Evolutionary conservation across 2,329 filamentous ascomycete genomes (phyloP), one percentile per base, ranked within the genome.

Genomic region (Seiridium unicorne): DNA sequence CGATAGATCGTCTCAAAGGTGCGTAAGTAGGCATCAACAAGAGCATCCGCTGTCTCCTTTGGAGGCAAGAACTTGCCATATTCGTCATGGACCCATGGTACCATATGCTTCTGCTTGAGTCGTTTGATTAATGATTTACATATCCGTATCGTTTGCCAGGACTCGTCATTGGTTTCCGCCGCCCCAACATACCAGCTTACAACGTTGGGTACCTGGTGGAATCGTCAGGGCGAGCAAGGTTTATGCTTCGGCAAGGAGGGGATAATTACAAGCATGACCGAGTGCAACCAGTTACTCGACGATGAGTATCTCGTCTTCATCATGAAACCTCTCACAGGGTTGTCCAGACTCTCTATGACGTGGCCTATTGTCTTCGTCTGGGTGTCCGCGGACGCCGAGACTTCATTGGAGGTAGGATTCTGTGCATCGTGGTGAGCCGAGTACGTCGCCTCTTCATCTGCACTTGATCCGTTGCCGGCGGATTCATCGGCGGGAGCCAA

Each of bases 41-140:
- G 76, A 9, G 72, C 65, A 57, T 84, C 80, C 1, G 78, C 76
- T 1, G 82, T 55, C 0, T 75, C 68, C 53, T 73, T 78, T 0
- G 77, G 65, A 0, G 86, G 85, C 1, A 89, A 66, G 51, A 80
- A 40, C n/a, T 42, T 49, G 26, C 55, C 55, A 48, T 47, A 57
- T 3, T 57, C 58, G n/a, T 11, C 38, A 49, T 9, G 35, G 26
- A 13, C 11, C 44, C 44, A 42, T 31, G 35, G 31, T 11, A 49
- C 32, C 32, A 7, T 10, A 7, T 38, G 42, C 18, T 83, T 76
- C 4, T 72, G 71, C 65, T 87, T 88, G 63, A 89, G 84, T 1
- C 72, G 60, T 18, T 77, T 80, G 7, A 78, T 82, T 0, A 89
- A 60, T 0, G 69, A 65, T 65, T 89, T 89, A 62, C 83, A 86